Percentiles rank a stretch among this genome's conserved stretches.
Conservation (phyloP, 2,329 filamentous ascomycete genomes). For the Fusarium albosuccineum region DNA sequence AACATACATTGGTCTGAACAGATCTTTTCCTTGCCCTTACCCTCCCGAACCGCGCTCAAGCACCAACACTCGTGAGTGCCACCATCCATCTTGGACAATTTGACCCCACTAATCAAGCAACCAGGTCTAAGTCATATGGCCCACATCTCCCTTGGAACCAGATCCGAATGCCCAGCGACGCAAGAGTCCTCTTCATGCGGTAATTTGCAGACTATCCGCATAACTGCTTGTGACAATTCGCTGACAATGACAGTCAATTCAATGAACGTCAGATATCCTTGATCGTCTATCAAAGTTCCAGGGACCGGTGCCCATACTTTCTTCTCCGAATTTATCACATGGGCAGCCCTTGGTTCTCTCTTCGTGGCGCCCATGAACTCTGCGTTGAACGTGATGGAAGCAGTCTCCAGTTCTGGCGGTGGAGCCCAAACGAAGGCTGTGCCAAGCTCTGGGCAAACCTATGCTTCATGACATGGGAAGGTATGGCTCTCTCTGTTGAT, state of each 20-base stretch:
- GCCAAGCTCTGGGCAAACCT: constrained; percentile 67
- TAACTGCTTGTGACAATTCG: neutral
- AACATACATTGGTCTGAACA: constrained; percentile 71
- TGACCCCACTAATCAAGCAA: constrained; percentile 13
- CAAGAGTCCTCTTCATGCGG: constrained; percentile 68
- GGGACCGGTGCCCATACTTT: constrained; percentile 60
- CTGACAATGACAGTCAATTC: constrained; percentile 59
- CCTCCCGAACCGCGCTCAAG: constrained; percentile 64
- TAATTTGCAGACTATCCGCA: constrained; percentile 45
- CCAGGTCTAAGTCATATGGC: constrained; percentile 61
- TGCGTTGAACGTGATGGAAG: constrained; percentile 63
- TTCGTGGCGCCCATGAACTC: constrained; percentile 67
- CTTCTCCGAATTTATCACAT: constrained; percentile 59
- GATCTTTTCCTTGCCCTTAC: constrained; percentile 68
- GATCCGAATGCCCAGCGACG: constrained; percentile 60
- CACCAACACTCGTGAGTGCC: constrained; percentile 51
- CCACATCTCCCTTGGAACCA: constrained; percentile 60
- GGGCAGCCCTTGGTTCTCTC: constrained; percentile 60
- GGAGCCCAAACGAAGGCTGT: constrained; percentile 59
- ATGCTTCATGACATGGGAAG: constrained; percentile 72
- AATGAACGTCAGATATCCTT: constrained; percentile 68
- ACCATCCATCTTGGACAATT: neutral
- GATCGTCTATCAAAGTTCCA: constrained; percentile 63
- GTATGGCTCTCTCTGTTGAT: constrained; percentile 50
- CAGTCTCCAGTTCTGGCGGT: constrained; percentile 64